These are phyloP conservation scores for Poronia punctata DNA, from an alignment of 495 filamentous ascomycete genomes.

Conservation along the genomic window DNA sequence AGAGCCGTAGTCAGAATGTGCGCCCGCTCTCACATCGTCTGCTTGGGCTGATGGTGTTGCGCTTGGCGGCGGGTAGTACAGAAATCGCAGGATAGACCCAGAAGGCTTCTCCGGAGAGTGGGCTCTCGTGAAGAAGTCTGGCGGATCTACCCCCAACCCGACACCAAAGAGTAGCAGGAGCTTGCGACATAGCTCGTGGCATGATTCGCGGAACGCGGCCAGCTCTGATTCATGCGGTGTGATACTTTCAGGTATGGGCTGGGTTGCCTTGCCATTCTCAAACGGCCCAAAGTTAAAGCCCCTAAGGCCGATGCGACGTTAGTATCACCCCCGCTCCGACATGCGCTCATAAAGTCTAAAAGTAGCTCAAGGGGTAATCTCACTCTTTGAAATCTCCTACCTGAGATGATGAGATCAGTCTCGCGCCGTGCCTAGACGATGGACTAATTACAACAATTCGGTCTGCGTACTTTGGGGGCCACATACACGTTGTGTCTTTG, in stretches of 20 bases:
- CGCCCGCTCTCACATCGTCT: conserved; percentile 71
- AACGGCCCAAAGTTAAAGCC: conserved; percentile 91
- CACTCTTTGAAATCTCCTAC: conserved; percentile 93
- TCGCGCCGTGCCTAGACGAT: background rate
- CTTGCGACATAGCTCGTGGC: conserved; percentile 64
- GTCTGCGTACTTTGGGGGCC: background rate
- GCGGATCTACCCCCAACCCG: conserved; percentile 58
- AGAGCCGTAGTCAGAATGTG: conserved; percentile 87
- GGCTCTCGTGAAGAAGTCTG: conserved; percentile 66
- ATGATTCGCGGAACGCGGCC: conserved; percentile 56
- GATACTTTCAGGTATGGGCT: conserved; percentile 69
- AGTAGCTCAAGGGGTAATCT: conserved; percentile 14
- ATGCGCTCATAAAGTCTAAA: background rate
- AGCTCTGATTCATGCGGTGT: conserved; percentile 52
- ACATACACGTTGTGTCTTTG: conserved; percentile 68
- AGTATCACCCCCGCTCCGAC: background rate
- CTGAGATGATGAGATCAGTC: conserved; percentile 33
- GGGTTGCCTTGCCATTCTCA: conserved; percentile 61
- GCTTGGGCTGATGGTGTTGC: conserved; percentile 63
- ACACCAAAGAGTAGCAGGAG: conserved; percentile 70
- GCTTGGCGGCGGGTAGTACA: conserved; percentile 68
- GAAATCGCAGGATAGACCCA: conserved; percentile 71
- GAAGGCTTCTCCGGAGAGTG: conserved; percentile 56
- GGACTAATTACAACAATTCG: background rate
- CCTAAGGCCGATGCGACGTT: conserved; percentile 41